Conservation (phyloP, 1,139 yeast genomes). For the Meyerozyma elateridarum region DNA sequence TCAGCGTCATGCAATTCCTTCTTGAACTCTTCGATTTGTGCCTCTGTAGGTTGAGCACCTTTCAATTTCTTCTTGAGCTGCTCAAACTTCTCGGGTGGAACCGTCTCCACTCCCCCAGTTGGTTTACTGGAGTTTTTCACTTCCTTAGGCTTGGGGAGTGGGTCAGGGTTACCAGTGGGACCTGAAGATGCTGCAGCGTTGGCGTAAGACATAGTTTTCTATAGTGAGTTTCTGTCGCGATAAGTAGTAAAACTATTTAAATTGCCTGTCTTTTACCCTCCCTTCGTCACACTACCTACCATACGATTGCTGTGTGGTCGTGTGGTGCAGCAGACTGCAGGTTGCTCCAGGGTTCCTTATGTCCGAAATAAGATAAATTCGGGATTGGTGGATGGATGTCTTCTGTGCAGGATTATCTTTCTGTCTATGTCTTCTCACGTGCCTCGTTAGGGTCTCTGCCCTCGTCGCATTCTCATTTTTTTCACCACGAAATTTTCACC, state of each 20-base stretch:
- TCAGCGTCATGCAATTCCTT: conserved; percentile 26
- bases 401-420: no score
- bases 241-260: neutral
- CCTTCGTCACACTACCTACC: no score
- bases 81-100: conserved; percentile 24
- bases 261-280: no score
- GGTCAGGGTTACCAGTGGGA: conserved; percentile 20
- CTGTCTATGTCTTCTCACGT: conserved; percentile 4
- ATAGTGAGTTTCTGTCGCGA: conserved; percentile 2
- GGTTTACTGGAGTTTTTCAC: conserved; percentile 21
- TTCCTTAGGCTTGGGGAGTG: conserved; percentile 23
- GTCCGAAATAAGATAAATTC: no score
- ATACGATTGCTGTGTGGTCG: conserved; percentile 6
- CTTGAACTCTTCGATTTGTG: conserved; percentile 13
- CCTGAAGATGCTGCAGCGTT: conserved; percentile 39
- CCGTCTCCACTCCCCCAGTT: conserved; percentile 25
- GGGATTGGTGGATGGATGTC: no score
- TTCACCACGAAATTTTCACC: conserved; percentile 8
- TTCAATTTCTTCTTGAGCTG: conserved; percentile 22
- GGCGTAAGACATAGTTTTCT: conserved; percentile 23
- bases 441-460: conserved; percentile 1
- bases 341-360: no score
- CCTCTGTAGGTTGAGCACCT: conserved; percentile 8
- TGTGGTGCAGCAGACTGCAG: no score
- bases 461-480: conserved; percentile 5